Conservation (phyloP, 2,329 filamentous ascomycete species). For the Didymella arachidicola region DNA sequence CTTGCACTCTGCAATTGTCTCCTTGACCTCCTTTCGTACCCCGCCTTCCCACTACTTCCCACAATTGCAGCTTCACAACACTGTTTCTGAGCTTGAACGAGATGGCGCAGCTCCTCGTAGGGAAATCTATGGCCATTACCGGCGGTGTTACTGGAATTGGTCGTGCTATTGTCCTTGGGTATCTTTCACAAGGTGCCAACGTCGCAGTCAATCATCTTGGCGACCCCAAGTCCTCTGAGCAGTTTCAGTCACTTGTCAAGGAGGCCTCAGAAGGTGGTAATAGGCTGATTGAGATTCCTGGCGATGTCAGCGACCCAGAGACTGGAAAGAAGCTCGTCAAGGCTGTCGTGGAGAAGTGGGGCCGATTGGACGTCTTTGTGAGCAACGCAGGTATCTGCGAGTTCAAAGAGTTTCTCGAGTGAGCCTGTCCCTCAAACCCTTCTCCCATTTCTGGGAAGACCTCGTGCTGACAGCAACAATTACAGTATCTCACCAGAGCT, state of each 20-base stretch:
- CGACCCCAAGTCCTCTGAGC: conserved; percentile 56
- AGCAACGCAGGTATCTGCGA: conserved; percentile 89
- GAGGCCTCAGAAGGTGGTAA: conserved; percentile 44
- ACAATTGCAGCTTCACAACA: conserved; percentile 1
- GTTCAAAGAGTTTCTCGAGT: conserved; percentile 86
- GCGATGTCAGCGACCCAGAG: conserved; percentile 78
- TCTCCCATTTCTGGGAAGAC: too few relatives aligned
- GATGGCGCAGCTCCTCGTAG: conserved; percentile 63
- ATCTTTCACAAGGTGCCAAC: conserved; percentile 76
- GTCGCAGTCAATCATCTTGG: conserved; percentile 84
- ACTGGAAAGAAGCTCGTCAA: conserved; percentile 74
- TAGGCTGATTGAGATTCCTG: conserved; percentile 70
- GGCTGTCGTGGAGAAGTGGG: conserved; percentile 68
- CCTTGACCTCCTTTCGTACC: conserved; percentile 6
- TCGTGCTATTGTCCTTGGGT: conserved; percentile 81
- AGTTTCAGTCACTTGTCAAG: conserved; percentile 58
- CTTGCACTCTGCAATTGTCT: background rate
- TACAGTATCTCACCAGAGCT: conserved; percentile 71
- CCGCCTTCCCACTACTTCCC: conserved; percentile 14
- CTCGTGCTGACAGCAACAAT: background rate
- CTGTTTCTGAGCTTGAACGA: background rate
- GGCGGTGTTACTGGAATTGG: conserved; percentile 88
- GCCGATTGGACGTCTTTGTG: conserved; percentile 72
- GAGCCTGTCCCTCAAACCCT: conserved; percentile 27
- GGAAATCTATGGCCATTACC: conserved; percentile 85